A percentile compares a stretch with the other conserved stretches of the same genome.
These are phyloP conservation scores for Carex arenaria DNA, from an alignment of 202 grass and related monocot genomes.

Conservation along the genomic window DNA sequence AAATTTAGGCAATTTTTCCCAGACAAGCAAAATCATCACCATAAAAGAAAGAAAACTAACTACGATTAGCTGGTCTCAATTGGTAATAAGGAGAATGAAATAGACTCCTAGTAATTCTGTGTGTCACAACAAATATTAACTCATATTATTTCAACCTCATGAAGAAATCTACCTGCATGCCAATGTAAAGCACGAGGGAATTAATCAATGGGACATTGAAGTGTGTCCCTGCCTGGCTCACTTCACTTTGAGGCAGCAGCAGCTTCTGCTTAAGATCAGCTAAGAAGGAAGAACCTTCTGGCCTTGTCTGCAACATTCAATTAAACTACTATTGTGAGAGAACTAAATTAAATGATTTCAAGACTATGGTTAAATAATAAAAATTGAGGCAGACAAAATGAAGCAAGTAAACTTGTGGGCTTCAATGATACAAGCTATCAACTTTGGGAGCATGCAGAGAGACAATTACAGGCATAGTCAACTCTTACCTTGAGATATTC, in stretches of 20 bases:
- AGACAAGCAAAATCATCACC: too few relatives aligned
- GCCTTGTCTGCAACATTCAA: slow-evolving; percentile 38
- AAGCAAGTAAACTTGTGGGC: neutral
- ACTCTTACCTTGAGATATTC: slow-evolving; percentile 86
- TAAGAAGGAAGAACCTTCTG: slow-evolving; percentile 77
- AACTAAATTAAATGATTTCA: neutral
- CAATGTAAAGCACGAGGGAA: slow-evolving; percentile 87
- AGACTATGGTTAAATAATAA: neutral
- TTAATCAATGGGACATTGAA: slow-evolving; percentile 94
- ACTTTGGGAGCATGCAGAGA: neutral
- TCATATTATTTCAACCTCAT: slow-evolving; percentile 11
- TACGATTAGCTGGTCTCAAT: neutral
- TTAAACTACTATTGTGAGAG: slow-evolving; percentile 19
- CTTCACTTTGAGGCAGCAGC: slow-evolving; percentile 68
- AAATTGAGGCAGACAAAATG: neutral
- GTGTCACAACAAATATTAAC: neutral
- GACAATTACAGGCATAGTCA: neutral
- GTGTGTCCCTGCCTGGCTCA: slow-evolving; percentile 60
- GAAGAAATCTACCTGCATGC: slow-evolving; percentile 69
- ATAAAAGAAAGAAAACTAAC: neutral
- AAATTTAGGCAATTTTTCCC: too few relatives aligned
- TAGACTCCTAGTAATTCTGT: neutral
- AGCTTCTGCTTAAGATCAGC: slow-evolving; percentile 78
- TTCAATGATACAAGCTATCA: neutral
- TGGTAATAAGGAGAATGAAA: slow-evolving; percentile 4